Percentiles rank a stretch among this genome's conserved stretches.
Conservation (phyloP, 2,329 filamentous ascomycete species). For the Aspergillus nomiae region DNA sequence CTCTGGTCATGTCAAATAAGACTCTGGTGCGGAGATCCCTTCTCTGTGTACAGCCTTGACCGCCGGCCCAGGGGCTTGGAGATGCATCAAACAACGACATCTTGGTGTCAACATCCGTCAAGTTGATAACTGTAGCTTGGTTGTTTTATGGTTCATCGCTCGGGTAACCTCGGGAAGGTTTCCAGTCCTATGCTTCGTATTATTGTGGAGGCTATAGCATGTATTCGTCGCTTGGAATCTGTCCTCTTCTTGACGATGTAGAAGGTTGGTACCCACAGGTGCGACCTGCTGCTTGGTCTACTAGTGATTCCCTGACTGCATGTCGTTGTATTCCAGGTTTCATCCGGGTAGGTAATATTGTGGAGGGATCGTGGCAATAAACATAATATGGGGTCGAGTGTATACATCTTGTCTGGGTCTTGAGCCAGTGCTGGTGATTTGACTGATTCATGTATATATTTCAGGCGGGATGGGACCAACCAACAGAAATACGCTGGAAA, state of each 20-base stretch:
- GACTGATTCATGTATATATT: too few species aligned
- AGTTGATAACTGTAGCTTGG: neutral
- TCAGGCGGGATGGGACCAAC: too few species aligned
- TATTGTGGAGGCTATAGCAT: neutral
- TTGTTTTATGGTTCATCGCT: neutral
- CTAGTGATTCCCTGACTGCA: rapidly evolving
- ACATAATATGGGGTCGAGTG: neutral
- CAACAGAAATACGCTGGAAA: neutral
- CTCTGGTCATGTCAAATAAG: neutral
- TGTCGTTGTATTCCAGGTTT: neutral
- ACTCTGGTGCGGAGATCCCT: neutral
- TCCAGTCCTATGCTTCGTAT: neutral
- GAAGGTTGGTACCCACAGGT: too few species aligned
- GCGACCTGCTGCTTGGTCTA: neutral
- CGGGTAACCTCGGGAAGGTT: neutral
- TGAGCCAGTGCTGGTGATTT: too few species aligned
- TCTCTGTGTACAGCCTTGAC: neutral
- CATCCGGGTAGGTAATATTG: rapidly evolving
- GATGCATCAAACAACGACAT: neutral
- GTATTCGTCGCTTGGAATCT: neutral
- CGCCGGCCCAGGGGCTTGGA: neutral
- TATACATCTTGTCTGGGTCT: neutral
- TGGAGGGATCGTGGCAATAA: too few species aligned
- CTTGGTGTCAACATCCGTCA: neutral
- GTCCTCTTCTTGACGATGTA: neutral